Base-by-base conservation (phyloP, 2,329 filamentous ascomycete species). In the Calycina herbarum region DNA sequence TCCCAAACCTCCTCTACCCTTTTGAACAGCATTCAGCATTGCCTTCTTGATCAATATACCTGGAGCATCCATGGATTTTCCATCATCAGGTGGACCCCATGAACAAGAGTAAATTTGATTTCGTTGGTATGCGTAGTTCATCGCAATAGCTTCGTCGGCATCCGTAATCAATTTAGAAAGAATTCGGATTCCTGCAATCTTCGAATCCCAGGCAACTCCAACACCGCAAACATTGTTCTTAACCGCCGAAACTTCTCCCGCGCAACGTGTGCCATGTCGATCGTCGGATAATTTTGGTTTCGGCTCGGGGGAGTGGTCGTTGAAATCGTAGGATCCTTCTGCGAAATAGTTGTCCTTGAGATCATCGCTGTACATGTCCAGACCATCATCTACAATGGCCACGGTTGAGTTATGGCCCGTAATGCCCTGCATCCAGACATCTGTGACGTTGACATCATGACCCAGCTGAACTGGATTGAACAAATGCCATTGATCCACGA, bases 31-130 rank as follows among this genome's bases (percentile, higher is more conserved):
- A 72, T 95, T 95, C 61, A 97, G 82, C 89, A 99, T 97, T 33
- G 95, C 94, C 71, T 88, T 87, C 72, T 89, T 87, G 73, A 99
- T 97, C 24, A 99, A 82, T 63, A 96, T 86, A 5, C 93, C 92
- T 0, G 95, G 95, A 0, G 89, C 92, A 72, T 98, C 94, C 95
- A 99, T 99, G 29, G 93, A 93, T 67, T 84, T 83, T 57, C 95
- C 95, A 76, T 98, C 94, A 74, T 99, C 95, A 0, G 93, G 92
- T 8, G 95, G 95, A 0, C 95, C 95, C 95, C 95, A 99, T 0
- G 95, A 99, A 80, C 95, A 99, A 0, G 95, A 99, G 79, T 97
- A 99, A 66, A 99, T 98, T 67, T 97, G 88, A 76, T 97, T 99
- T 67, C 94, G 83, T 73, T 97, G 89, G 74, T 88, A 95, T 68